A percentile compares a stretch with the other conserved stretches of the same genome.
phyloP scores from a whole-genome alignment of 345 rosid species.

The Gossypium rotundifolium region DNA sequence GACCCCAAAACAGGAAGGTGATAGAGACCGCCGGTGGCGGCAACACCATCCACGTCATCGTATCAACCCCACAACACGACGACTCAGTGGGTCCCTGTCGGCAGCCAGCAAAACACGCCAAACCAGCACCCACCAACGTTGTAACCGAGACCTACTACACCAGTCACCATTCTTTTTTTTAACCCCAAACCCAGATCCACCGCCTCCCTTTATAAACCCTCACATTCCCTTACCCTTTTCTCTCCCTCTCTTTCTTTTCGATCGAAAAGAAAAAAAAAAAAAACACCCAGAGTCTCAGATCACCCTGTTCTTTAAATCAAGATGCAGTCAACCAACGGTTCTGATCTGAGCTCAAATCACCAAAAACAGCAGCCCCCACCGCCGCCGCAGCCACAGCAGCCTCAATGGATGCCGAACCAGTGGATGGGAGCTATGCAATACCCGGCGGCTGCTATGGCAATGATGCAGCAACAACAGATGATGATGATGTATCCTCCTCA shows the following conservation, averaged over 20 bases:
- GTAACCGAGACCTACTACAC: background rate
- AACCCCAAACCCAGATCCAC: background rate
- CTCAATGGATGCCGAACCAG: constrained; percentile 39
- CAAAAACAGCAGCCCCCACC: constrained; percentile 22
- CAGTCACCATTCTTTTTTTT: background rate
- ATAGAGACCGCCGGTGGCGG: no score
- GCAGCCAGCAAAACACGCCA: constrained; percentile 17
- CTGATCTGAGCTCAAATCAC: constrained; percentile 40
- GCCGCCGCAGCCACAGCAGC: constrained; percentile 27
- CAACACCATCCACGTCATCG: constrained; percentile 1
- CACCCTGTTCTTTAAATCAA: background rate
- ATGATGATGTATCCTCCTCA: constrained; percentile 92
- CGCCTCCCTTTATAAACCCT: constrained; percentile 29
- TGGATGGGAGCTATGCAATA: constrained; percentile 77
- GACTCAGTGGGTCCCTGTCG: background rate
- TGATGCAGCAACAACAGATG: constrained; percentile 88
- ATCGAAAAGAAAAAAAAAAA: background rate
- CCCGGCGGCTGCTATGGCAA: constrained; percentile 80
- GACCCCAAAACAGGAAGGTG: no score
- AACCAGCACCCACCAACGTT: background rate
- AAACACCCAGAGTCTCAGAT: constrained; percentile 12
- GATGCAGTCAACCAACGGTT: constrained; percentile 49
- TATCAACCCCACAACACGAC: background rate
- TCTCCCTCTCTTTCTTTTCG: constrained; percentile 6
- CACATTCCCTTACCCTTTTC: constrained; percentile 2